These are phyloP conservation scores for Fusarium haematococcum DNA, from an alignment of 2,329 filamentous ascomycete species.

Conservation along the genomic window DNA sequence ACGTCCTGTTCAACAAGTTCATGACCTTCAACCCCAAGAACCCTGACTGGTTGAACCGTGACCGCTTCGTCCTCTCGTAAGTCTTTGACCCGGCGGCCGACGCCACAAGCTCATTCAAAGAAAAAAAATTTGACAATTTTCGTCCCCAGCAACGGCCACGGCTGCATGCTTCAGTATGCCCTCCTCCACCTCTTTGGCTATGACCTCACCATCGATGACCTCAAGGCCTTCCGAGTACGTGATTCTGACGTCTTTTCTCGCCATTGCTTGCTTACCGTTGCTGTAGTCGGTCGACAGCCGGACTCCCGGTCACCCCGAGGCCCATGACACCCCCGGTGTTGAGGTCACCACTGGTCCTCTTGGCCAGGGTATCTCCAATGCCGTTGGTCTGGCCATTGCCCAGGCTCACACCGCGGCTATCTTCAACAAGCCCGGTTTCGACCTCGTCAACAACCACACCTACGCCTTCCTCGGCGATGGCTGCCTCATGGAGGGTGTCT, in stretches of 20 bases:
- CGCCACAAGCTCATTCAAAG: background rate
- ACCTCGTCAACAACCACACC: slow-evolving; percentile 95
- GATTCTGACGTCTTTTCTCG: background rate
- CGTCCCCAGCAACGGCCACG: slow-evolving; percentile 87
- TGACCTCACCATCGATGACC: slow-evolving; percentile 84
- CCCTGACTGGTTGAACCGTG: slow-evolving; percentile 95
- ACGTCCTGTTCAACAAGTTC: slow-evolving; percentile 99
- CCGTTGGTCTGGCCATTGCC: slow-evolving; percentile 96
- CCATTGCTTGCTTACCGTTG: slow-evolving; percentile 13
- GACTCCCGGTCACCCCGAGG: slow-evolving; percentile 95
- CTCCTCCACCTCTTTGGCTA: slow-evolving; percentile 98
- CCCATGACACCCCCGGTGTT: slow-evolving; percentile 94
- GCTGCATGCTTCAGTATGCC: slow-evolving; percentile 99
- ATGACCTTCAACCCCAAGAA: slow-evolving; percentile 99
- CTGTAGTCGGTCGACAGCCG: slow-evolving; percentile 71
- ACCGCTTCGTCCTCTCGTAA: slow-evolving; percentile 99
- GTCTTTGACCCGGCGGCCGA: slow-evolving; percentile 53
- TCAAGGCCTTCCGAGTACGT: slow-evolving; percentile 96
- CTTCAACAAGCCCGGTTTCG: slow-evolving; percentile 97
- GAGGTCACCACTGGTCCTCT: slow-evolving; percentile 99
- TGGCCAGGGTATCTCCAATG: slow-evolving; percentile 96
- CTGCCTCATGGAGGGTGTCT: slow-evolving; percentile 98
- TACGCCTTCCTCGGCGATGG: slow-evolving; percentile 98
- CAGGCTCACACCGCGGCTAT: slow-evolving; percentile 89
- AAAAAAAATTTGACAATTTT: slow-evolving; percentile 27